Evolutionary conservation across 192 early-diverging fungal genomes (phyloP), one percentile per base, ranked within the genome.

Genomic region (Funneliformis geosporum): DNA sequence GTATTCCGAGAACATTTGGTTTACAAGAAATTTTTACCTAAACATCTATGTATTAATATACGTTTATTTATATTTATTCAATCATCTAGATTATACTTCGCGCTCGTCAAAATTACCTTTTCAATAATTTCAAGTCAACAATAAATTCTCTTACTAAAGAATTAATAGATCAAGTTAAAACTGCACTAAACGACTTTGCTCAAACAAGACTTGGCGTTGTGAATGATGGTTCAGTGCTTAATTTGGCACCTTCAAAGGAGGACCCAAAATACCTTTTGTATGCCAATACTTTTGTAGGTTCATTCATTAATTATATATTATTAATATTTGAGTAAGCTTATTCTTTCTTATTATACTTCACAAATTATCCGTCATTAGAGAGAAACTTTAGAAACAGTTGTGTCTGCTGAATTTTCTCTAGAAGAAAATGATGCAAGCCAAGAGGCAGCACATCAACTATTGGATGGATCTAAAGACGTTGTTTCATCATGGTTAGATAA

Each of bases 21-120:
- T 61, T 18, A n/a, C 23, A 23, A 23, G 23, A 18, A 23, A 7
- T 23, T 61, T 65, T 25, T 28, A 8, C 11, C 27, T 65, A 28
- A 14, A 8, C 5, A 28, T 65, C 28, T 10, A 27, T 28, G 6
- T 64, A n/a, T 27, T 64, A 18, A 27, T 33, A 16, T 40, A 67
- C 38, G 7, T 4, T 18, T 66, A 5, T 18, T 68, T 43, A 25
- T 62, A 28, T 8, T 62, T 38, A 33, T 33, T 2, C 33, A 33
- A 2, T 33, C 33, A 33, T 40, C n/a, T 75, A 89, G 93, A 96
- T 99, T 80, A 99, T 99, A 79, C 78, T 93, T 62, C 91, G 91
- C 25, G 94, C 96, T 60, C 92, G 97, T n/a, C 93, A 96, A 60
- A 91, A 92, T 74, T 87, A 94, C 80, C 86, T 99, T 46, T 90